Evolutionary conservation across 2,329 filamentous ascomycete species (phyloP).

Genomic region (Talaromyces sp.): DNA sequence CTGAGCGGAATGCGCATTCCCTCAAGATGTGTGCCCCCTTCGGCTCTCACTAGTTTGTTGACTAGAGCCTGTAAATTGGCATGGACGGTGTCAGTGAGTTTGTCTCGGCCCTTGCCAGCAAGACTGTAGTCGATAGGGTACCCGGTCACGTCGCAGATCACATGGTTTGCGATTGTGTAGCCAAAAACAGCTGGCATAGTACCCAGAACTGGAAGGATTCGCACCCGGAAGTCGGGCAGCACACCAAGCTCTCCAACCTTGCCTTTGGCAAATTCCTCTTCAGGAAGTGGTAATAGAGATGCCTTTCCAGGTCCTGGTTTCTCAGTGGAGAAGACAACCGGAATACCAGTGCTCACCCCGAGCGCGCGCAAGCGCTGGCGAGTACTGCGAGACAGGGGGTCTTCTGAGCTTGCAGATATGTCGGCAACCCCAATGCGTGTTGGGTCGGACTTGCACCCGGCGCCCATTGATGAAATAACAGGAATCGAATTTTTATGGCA

Average conservation of each 20-base stretch:
- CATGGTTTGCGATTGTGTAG: constrained; percentile 83
- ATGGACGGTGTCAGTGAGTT: constrained; percentile 84
- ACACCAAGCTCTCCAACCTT: constrained; percentile 80
- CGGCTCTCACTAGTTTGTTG: constrained; percentile 63
- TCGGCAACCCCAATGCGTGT: constrained; percentile 87
- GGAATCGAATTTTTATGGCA: constrained; percentile 72
- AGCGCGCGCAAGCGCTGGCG: constrained; percentile 68
- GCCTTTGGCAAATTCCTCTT: constrained; percentile 84
- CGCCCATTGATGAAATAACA: constrained; percentile 93
- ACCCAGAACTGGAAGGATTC: constrained; percentile 90
- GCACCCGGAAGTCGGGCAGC: constrained; percentile 83
- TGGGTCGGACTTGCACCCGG: constrained; percentile 83
- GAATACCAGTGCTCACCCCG: constrained; percentile 79
- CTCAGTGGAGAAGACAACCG: constrained; percentile 88
- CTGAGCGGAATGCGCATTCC: constrained; percentile 78
- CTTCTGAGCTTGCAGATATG: constrained; percentile 81
- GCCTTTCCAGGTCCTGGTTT: constrained; percentile 88
- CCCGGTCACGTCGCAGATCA: constrained; percentile 72
- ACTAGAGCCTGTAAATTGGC: constrained; percentile 70
- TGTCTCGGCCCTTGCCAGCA: constrained; percentile 74
- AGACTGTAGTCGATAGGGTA: constrained; percentile 80
- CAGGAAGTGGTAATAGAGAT: constrained; percentile 74
- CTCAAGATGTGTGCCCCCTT: constrained; percentile 48
- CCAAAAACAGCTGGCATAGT: constrained; percentile 98
- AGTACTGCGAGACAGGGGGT: constrained; percentile 80